These are phyloP conservation scores for Coccomyxa sp. DNA, from an alignment of 139 green algal genomes.

Conservation along the genomic window DNA sequence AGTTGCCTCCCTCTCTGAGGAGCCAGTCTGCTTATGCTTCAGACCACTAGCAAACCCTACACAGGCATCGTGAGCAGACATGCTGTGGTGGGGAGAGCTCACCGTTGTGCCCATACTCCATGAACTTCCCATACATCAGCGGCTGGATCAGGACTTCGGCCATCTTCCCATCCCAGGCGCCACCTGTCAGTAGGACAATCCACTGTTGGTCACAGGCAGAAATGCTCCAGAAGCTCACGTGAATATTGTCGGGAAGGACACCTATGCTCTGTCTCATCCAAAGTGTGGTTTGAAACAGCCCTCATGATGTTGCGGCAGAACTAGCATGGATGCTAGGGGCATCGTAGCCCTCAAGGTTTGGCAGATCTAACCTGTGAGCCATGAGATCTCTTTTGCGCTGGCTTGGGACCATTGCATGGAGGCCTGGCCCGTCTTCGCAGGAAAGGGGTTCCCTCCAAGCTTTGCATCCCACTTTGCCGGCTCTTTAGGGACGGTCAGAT, in stretches of 20 bases:
- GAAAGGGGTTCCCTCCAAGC: background rate
- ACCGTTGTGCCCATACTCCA: background rate
- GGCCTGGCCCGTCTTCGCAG: background rate
- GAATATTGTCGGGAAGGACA: too few species aligned
- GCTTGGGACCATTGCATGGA: too few species aligned
- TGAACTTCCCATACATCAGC: background rate
- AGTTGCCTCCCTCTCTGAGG: background rate
- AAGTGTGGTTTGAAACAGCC: too few species aligned
- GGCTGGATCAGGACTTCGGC: background rate
- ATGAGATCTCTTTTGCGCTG: background rate
- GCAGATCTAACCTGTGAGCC: background rate
- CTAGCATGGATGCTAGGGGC: background rate
- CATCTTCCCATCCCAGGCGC: background rate
- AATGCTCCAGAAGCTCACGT: background rate
- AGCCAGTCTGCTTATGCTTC: background rate
- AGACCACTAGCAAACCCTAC: background rate
- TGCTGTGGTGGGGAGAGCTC: background rate
- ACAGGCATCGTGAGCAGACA: background rate
- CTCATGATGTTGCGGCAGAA: too few species aligned
- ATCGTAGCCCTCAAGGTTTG: background rate
- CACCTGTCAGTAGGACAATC: too few species aligned
- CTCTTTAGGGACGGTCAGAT: background rate
- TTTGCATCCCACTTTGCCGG: background rate
- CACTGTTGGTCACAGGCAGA: background rate
- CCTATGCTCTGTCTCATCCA: too few species aligned